Evolutionary conservation across 371 early-diverging fungal genomes (phyloP).

Genomic region (Mortierella sp.): DNA sequence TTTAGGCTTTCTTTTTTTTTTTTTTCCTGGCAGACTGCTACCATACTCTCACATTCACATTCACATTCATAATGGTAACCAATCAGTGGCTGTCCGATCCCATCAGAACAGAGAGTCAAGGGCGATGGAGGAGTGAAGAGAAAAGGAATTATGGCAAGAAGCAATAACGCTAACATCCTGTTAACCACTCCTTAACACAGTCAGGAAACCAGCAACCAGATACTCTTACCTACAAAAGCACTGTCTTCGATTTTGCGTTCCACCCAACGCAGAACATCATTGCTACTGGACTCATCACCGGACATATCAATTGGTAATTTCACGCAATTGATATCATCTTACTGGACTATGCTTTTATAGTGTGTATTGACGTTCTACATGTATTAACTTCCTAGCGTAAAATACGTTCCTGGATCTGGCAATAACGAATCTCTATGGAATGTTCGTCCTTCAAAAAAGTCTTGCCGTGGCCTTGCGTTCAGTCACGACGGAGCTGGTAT

Average conservation of each 20-base stretch:
- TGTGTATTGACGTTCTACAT: conserved; percentile 17
- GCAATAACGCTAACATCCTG: background rate
- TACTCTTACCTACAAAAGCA: conserved; percentile 50
- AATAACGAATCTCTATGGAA: conserved; percentile 70
- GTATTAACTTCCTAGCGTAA: conserved; percentile 44
- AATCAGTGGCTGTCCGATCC: background rate
- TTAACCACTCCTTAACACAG: background rate
- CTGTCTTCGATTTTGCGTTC: conserved; percentile 78
- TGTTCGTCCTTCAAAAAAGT: conserved; percentile 79
- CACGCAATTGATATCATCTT: background rate
- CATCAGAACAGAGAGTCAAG: background rate
- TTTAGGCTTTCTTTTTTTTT: too few relatives aligned
- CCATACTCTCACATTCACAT: background rate
- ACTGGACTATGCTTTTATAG: background rate
- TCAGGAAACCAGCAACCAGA: conserved; percentile 36
- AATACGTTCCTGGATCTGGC: conserved; percentile 64
- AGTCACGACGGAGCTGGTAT: conserved; percentile 79
- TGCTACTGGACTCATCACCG: conserved; percentile 83
- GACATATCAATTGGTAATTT: conserved; percentile 77
- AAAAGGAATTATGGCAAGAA: background rate
- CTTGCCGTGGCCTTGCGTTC: conserved; percentile 86
- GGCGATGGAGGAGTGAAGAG: background rate
- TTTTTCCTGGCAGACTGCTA: background rate
- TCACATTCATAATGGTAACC: background rate
- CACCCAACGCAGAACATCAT: conserved; percentile 79